A percentile compares a stretch with the other conserved stretches of the same genome.
phyloP scores from a whole-genome alignment of 2,329 filamentous ascomycete species.

The Botrytis paeoniae region DNA sequence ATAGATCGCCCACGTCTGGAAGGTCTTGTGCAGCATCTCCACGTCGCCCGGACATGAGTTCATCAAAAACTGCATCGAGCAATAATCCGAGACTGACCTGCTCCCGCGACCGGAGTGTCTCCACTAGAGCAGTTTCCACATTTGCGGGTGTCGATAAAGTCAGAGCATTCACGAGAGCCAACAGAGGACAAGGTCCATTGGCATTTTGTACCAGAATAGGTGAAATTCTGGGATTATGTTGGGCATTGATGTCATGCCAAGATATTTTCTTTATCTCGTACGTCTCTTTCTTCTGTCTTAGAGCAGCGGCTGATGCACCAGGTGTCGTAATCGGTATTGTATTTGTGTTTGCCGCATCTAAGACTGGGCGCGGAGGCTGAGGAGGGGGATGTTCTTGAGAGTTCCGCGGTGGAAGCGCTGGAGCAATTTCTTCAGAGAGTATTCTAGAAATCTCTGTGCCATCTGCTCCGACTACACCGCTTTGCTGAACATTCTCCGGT shows the following conservation, averaged over 20 bases:
- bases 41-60: constrained; percentile 76
- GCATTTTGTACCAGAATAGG: constrained; percentile 90
- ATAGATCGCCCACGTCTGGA: constrained; percentile 85
- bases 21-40: constrained; percentile 59
- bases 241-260: constrained; percentile 67
- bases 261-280: constrained; percentile 91
- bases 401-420: constrained; percentile 33
- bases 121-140: constrained; percentile 67
- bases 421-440: constrained; percentile 25
- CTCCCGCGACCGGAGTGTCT: constrained; percentile 74
- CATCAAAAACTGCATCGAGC: constrained; percentile 87
- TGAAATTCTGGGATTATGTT: constrained; percentile 66
- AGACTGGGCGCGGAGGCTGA: constrained; percentile 32
- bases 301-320: constrained; percentile 13
- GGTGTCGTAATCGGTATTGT: constrained; percentile 24
- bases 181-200: constrained; percentile 89
- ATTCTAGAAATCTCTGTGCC: constrained; percentile 22
- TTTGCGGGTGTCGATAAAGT: constrained; percentile 74
- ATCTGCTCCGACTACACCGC: constrained; percentile 26
- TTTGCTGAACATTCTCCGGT: constrained; percentile 29
- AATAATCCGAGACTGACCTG: constrained; percentile 83
- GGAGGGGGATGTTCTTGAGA: constrained; percentile 29
- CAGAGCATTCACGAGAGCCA: constrained; percentile 90
- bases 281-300: constrained; percentile 55
- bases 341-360: constrained; percentile 22